Evolutionary conservation across 164 flowering plant genomes (phyloP), one percentile per base, ranked within the genome.

Genomic region (Chimonanthus salicifolius): DNA sequence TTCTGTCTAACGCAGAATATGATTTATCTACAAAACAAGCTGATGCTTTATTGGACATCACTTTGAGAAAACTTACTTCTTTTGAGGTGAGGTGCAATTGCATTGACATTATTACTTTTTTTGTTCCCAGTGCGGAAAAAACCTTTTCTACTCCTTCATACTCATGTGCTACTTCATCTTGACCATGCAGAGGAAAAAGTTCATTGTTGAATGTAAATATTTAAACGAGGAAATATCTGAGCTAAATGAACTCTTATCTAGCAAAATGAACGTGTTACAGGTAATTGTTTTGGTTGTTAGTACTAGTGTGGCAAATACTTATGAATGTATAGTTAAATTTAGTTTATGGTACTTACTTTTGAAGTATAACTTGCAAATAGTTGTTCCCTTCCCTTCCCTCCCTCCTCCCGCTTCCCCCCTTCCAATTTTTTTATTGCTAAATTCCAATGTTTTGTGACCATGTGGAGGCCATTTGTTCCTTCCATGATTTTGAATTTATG

Each of bases 1-100:
- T 49, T 47, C 70, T 67, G 11, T 60, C 68, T 75, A 20, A 67
- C 76, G 79, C 89, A 95, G 99, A 85, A 72, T 92, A 84, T 75
- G 79, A 76, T 78, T 84, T 96, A 67, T 89, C 98, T 74, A 92
- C 87, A 60, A 92, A 87, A 80, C 99, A 96, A 87, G 97, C 98
- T 77, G 98, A 94, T 74, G 97, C 99, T 70, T 81, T 96, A 79
- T 73, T 96, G 81, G 97, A 90, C 80, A 94, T 94, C 64, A 89
- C 83, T 79, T 80, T 94, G 64, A 85, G 99, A 78, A 88, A 82
- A 78, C 94, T 96, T 58, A 89, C 90, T 69, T 74, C 74, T 74
- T 91, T 90, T 75, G 99, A 96, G 98, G 99, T 95, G 62, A 2
- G 18, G 44, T 69, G 21, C 48, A 11, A 47, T 68, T 54, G 47